phyloP scores from a whole-genome alignment of 148 eudicot species.

The Camellia sinensis region DNA sequence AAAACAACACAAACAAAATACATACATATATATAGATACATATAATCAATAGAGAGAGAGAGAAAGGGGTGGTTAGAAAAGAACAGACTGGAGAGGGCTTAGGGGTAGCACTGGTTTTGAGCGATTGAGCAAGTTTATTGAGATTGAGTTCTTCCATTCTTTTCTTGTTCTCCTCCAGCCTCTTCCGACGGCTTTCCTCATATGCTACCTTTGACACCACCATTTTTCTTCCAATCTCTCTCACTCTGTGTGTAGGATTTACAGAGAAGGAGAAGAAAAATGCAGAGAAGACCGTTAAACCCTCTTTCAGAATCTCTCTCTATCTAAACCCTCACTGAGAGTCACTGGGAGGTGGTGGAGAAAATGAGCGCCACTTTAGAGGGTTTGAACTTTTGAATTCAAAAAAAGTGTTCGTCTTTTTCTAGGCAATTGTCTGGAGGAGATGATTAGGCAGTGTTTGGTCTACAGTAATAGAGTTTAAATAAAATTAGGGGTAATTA shows the following conservation, averaged over 20 bases:
- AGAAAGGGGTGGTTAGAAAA: not conserved
- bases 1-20: not conserved
- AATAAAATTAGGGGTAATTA: too few species aligned
- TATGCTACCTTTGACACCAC: constrained; percentile 34
- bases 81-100: constrained; percentile 36
- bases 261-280: not conserved
- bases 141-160: constrained; percentile 65
- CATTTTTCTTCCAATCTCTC: constrained; percentile 23
- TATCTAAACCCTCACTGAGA: not conserved
- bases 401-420: not conserved
- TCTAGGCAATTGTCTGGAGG: not conserved
- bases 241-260: not conserved
- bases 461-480: too few species aligned
- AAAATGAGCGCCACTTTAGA: constrained; percentile 1
- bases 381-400: constrained; percentile 15
- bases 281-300: not conserved
- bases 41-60: not conserved
- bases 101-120: constrained; percentile 18
- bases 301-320: not conserved
- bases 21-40: not conserved
- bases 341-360: not conserved
- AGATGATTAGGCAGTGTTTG: too few species aligned
- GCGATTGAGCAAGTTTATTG: constrained; percentile 41
- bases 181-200: constrained; percentile 47
- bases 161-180: constrained; percentile 73